Percentiles rank a stretch among this genome's conserved stretches.
These are phyloP conservation scores for Stylosanthes scabra DNA, from an alignment of 331 rosid species.

Conservation along the genomic window DNA sequence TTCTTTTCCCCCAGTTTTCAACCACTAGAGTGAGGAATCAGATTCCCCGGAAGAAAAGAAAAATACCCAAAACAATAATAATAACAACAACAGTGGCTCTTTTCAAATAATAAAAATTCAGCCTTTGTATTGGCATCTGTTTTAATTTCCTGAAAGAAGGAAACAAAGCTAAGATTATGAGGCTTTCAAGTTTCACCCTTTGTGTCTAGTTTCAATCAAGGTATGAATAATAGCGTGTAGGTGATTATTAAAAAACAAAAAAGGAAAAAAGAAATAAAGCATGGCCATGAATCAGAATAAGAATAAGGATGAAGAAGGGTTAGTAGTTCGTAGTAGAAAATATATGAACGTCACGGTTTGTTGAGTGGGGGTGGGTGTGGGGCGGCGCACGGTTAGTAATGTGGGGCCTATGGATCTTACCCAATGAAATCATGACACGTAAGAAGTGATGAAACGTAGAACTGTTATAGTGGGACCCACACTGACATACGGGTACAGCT, in stretches of 20 bases:
- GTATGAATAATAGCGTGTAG: neutral
- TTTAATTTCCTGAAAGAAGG: neutral
- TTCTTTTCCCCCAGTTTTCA: neutral
- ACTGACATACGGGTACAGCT: constrained; percentile 21
- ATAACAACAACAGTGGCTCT: neutral
- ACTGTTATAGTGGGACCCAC: neutral
- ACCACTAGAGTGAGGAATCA: constrained; percentile 16
- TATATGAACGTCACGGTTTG: constrained; percentile 2
- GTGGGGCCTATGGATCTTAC: neutral
- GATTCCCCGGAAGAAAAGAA: constrained; percentile 1
- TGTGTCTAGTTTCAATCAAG: neutral
- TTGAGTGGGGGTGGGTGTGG: neutral
- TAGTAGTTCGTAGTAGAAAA: neutral
- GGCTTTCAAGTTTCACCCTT: too few species aligned
- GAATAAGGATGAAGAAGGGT: neutral
- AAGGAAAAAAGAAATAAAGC: too few species aligned
- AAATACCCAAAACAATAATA: neutral
- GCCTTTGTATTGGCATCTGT: neutral
- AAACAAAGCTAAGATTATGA: neutral
- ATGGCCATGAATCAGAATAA: too few species aligned
- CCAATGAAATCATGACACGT: constrained; percentile 2
- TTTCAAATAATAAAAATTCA: neutral
- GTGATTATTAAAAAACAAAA: too few species aligned
- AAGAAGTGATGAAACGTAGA: neutral
- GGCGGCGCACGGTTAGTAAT: neutral